Conservation (phyloP, 1,284 basidiomycete species). For the Mycocalia duriaeana region DNA sequence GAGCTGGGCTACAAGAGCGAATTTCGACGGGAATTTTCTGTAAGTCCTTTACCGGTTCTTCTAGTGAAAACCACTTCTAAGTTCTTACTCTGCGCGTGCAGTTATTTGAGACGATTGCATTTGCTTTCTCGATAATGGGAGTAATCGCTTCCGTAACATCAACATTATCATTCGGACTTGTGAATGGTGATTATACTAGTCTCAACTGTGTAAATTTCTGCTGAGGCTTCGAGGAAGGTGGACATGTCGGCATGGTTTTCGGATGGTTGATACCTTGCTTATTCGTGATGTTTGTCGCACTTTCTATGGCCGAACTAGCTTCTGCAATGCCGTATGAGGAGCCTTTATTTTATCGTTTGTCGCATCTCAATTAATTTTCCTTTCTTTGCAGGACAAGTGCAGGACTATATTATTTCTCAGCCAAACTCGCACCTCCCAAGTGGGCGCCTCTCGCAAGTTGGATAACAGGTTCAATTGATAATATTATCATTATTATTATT, state of each 20-base stretch:
- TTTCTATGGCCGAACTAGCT: conserved; percentile 67
- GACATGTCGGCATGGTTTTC: conserved; percentile 74
- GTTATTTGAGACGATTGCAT: conserved; percentile 62
- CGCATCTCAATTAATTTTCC: conserved; percentile 2
- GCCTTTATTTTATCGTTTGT: neutral
- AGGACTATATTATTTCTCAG: conserved; percentile 71
- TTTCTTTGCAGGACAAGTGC: conserved; percentile 51
- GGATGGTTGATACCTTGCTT: conserved; percentile 72
- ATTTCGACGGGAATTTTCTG: conserved; percentile 74
- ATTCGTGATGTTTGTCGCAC: conserved; percentile 63
- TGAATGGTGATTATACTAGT: conserved; percentile 42
- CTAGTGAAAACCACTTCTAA: neutral
- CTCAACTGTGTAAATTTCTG: neutral
- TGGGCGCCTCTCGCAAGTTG: conserved; percentile 63
- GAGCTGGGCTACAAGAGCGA: conserved; percentile 70
- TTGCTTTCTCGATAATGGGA: conserved; percentile 75
- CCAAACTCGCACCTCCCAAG: conserved; percentile 57
- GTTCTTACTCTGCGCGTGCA: conserved; percentile 16
- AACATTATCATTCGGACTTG: conserved; percentile 58
- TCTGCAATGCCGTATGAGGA: conserved; percentile 70
- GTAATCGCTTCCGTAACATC: conserved; percentile 67
- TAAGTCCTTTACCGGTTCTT: conserved; percentile 25
- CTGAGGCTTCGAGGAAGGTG: conserved; percentile 36
- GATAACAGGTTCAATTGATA: conserved; percentile 47
- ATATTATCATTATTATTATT: neutral